Evolutionary conservation across 2,329 filamentous ascomycete species (phyloP), one percentile per base, ranked within the genome.

Genomic region (Botryotinia globosa): DNA sequence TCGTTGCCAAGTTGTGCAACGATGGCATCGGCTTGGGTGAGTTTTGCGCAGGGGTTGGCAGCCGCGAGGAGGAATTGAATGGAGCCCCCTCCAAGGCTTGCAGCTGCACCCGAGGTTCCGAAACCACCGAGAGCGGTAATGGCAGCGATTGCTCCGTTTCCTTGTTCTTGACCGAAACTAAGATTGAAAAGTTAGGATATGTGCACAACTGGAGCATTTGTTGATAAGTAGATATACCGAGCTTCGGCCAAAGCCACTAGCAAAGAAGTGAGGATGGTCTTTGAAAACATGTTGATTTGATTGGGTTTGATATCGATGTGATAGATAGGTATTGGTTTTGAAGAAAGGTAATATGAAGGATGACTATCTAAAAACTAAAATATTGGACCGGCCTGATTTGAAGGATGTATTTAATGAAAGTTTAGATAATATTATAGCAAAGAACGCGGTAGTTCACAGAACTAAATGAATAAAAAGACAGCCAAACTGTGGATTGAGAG

Each of bases 41-140:
- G 88, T 62, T 90, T 92, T 75, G 83, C 88, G 77, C 91, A 93
- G 51, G 91, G 87, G 81, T 90, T 88, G 74, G 90, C 87, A 59
- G 84, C 90, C 39, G 85, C 90, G 32, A 92, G 85, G 14, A 93
- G 86, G 73, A 89, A 87, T 51, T 86, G 84, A 64, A 91, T 87
- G 44, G 90, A 87, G 25, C 83, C 83, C 70, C 90, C 90, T 59
- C 89, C 87, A 72, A 92, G 86, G 62, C 89, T 91, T 56, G 85
- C 85, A 65, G 90, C 90, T 75, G 85, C 85, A 61, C 90, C 90
- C 2, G 89, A 83, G 58, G 82, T 81, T 69, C 90, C 90, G 72
- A 87, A 86, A 77, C 83, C 83, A 71, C 84, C 80, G 39, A 91
- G 85, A 42, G 84, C 84, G 64, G 82, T 80, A 75, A 91, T 86